Percentiles rank a stretch among this genome's conserved stretches.
phyloP scores from a whole-genome alignment of 225 moss, liverwort and hornwort species.

The Anthoceros angustus region DNA sequence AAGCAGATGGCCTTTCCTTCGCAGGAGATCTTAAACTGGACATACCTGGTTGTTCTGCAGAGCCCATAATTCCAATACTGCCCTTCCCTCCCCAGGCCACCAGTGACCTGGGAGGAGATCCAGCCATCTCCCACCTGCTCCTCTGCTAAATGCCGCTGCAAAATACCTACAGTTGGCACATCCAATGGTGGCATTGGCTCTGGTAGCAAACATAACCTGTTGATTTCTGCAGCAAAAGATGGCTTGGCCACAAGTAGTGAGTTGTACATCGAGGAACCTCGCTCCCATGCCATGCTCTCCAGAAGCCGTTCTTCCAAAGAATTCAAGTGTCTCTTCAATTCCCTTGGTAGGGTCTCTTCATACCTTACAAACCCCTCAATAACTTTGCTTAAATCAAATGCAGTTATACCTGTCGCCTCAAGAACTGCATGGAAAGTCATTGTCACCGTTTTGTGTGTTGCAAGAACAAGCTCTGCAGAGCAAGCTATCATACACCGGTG shows the following conservation, averaged over 20 bases:
- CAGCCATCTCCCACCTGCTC: slow-evolving; percentile 15
- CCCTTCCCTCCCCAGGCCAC: slow-evolving; percentile 15
- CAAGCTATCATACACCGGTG: slow-evolving; percentile 98
- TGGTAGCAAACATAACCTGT: slow-evolving; percentile 61
- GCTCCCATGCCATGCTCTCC: slow-evolving; percentile 99
- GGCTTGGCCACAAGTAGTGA: slow-evolving; percentile 76
- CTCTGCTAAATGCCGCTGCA: slow-evolving; percentile 13
- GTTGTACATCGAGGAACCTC: slow-evolving; percentile 86
- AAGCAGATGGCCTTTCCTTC: slow-evolving; percentile 71
- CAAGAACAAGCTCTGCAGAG: slow-evolving; percentile 89
- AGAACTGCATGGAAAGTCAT: slow-evolving; percentile 98
- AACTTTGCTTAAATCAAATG: slow-evolving; percentile 93
- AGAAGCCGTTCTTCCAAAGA: slow-evolving; percentile 93
- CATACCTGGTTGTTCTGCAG: slow-evolving; percentile 29
- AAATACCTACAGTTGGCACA: neutral
- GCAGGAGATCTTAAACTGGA: slow-evolving; percentile 43
- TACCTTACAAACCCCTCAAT: slow-evolving; percentile 95
- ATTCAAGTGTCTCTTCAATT: slow-evolving; percentile 87
- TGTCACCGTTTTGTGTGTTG: slow-evolving; percentile 87
- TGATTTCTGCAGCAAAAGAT: slow-evolving; percentile 45
- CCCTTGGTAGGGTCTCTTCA: slow-evolving; percentile 92
- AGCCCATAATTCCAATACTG: slow-evolving; percentile 19
- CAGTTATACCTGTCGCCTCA: slow-evolving; percentile 81
- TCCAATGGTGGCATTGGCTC: slow-evolving; percentile 86
- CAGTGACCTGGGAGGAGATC: slow-evolving; percentile 26